These are phyloP conservation scores for Malus hybrid DNA, from an alignment of 331 rosid species.

Conservation along the genomic window DNA sequence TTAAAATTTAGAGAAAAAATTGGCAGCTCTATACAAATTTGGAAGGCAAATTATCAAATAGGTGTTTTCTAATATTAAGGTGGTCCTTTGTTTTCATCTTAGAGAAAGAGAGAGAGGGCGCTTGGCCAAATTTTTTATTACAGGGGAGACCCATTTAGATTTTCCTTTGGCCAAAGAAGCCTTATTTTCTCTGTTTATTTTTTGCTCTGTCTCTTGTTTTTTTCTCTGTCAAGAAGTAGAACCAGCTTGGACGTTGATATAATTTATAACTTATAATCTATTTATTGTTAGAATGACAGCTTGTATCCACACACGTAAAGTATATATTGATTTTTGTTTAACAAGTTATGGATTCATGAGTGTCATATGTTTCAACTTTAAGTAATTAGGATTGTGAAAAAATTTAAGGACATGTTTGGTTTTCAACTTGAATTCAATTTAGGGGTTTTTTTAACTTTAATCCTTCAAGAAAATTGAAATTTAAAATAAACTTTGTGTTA, in stretches of 20 bases:
- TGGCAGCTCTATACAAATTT: too few species aligned
- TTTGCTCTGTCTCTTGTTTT: not conserved
- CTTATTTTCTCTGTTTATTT: not conserved
- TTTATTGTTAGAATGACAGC: not conserved
- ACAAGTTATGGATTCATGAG: not conserved
- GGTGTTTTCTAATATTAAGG: not conserved
- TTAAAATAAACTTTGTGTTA: too few species aligned
- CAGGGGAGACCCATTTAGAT: slow-evolving; percentile 25
- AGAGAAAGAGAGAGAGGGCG: slow-evolving; percentile 13
- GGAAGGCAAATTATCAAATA: too few species aligned
- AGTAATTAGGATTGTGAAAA: too few species aligned
- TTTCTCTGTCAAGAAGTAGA: slow-evolving; percentile 1
- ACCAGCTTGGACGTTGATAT: slow-evolving; percentile 3
- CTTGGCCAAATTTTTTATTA: slow-evolving; percentile 12
- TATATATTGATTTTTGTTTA: not conserved
- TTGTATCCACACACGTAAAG: not conserved
- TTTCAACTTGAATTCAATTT: too few species aligned
- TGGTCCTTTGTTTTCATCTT: slow-evolving; percentile 20
- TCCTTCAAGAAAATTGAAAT: too few species aligned
- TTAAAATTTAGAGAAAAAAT: too few species aligned
- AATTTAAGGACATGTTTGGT: too few species aligned
- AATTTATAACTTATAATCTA: not conserved
- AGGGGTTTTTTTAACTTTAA: too few species aligned
- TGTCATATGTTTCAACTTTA: not conserved
- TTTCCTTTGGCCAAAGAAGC: slow-evolving; percentile 33